Evolutionary conservation across 306 rosid genomes (phyloP), one percentile per base, ranked within the genome.

Genomic region (Morella rubra): DNA sequence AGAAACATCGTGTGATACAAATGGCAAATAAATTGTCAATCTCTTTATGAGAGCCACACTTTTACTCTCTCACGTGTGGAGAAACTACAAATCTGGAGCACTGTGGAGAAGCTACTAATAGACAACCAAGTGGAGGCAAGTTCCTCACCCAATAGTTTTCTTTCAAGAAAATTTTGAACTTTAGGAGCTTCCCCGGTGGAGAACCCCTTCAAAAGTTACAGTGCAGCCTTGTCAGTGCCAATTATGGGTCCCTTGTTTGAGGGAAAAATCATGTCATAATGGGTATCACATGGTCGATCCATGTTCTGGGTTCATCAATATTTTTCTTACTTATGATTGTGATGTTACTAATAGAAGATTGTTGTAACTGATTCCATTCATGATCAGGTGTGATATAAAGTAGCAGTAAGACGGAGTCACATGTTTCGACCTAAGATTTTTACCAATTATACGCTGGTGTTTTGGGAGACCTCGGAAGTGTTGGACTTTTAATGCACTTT

Each of bases 41-140:
- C 65, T 73, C 50, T 70, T 45, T 78, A 71, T 76, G 16, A 90
- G 91, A 95, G 99, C 93, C 99, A 95, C 87, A 95, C 92, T 52
- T 95, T 84, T 86, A 69, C 88, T 86, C 93, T 92, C 80, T 85
- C 97, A 27, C 84, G 79, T 79, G 49, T 64, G 24, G 89, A 87
- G 87, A 95, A 92, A 77, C 91, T 87, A 75, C 85, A 87, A 75
- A 89, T 95, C 76, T 95, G 99, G 97, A 78, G 87, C 75, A 92
- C 93, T 10, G 97, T 92, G 80, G 97, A 95, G 89, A 89, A 89
- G 89, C 86, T 95, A 68, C 92, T 95, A 4, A 81, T 88, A 69
- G 99, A 95, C 96, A 92, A 88, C 88, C 99, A 95, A 95, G 97
- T 95, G 47, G 99, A 95, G 97, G 99, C 70, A 88, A 88, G 96